A percentile compares a stretch with the other conserved stretches of the same genome.
These are phyloP conservation scores for Tuber melanosporum DNA, from an alignment of 495 filamentous ascomycete genomes.

Conservation along the genomic window DNA sequence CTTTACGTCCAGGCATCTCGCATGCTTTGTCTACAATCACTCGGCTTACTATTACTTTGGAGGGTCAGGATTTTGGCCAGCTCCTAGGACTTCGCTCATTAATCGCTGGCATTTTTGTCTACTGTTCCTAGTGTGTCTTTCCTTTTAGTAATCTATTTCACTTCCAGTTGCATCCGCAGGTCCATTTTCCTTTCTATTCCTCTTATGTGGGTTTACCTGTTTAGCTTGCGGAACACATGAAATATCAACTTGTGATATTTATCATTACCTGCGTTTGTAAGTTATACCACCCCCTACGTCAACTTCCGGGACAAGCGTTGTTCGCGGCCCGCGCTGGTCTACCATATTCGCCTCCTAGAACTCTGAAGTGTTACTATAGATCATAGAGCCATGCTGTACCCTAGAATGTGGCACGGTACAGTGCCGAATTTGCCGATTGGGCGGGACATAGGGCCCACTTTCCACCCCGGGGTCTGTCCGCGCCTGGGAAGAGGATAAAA, in stretches of 20 bases:
- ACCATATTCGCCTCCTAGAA: background rate
- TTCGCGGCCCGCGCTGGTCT: background rate
- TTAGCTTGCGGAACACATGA: background rate
- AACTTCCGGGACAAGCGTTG: background rate
- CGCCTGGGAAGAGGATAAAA: no score
- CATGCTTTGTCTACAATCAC: background rate
- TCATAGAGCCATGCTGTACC: background rate
- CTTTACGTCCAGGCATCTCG: background rate
- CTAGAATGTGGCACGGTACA: background rate
- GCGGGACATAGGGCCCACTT: background rate
- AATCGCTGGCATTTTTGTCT: background rate
- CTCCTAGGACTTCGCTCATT: background rate
- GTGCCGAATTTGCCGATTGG: background rate
- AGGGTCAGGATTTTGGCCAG: background rate
- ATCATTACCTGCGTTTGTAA: background rate
- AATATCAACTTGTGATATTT: background rate
- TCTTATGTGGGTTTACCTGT: background rate
- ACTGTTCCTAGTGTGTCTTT: constrained; percentile 1
- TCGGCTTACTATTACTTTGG: background rate
- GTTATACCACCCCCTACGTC: background rate
- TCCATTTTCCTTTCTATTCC: background rate
- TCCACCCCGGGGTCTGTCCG: background rate
- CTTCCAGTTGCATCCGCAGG: background rate
- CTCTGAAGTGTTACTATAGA: background rate
- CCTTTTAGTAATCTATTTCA: background rate